A percentile compares a stretch with the other conserved stretches of the same genome.
These are phyloP conservation scores for Cytospora chrysosperma DNA, from an alignment of 2,329 filamentous ascomycete genomes.

Conservation along the genomic window DNA sequence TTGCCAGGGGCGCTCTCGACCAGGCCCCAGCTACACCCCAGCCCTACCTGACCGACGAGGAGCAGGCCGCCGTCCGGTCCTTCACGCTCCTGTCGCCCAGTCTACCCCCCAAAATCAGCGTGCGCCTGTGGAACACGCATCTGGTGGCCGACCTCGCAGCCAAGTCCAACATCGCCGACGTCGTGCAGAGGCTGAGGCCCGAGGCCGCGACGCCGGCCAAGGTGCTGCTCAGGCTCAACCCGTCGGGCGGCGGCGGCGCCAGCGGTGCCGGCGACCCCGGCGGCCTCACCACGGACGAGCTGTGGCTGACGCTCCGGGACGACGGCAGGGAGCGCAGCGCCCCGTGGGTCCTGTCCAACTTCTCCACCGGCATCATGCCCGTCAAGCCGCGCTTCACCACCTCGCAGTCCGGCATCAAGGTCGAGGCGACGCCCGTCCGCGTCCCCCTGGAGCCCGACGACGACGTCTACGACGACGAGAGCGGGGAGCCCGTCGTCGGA, in stretches of 20 bases:
- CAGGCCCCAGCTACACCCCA: conserved; percentile 36
- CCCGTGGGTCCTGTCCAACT: conserved; percentile 35
- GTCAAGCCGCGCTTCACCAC: neutral
- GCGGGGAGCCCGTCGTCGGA: neutral
- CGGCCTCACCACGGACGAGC: conserved; percentile 32
- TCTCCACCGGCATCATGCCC: conserved; percentile 29
- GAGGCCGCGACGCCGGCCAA: conserved; percentile 28
- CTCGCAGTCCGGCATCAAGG: conserved; percentile 3
- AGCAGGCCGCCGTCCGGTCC: conserved; percentile 41
- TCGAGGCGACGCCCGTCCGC: conserved; percentile 21
- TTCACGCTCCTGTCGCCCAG: conserved; percentile 52
- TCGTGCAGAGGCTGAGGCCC: conserved; percentile 27
- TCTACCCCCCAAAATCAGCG: conserved; percentile 26
- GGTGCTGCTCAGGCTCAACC: conserved; percentile 37
- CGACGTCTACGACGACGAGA: conserved; percentile 1
- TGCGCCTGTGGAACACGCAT: conserved; percentile 26
- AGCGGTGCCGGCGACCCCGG: conserved; percentile 29
- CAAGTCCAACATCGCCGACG: conserved; percentile 26
- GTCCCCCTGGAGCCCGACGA: conserved; percentile 21
- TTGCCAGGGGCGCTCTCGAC: conserved; percentile 42
- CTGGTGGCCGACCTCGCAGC: conserved; percentile 23
- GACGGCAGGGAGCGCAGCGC: conserved; percentile 45
- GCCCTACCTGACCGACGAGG: conserved; percentile 35
- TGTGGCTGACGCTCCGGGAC: conserved; percentile 40
- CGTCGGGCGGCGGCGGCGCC: conserved; percentile 25